phyloP scores from a whole-genome alignment of 2,329 filamentous ascomycete species.

The Trichoderma oligosporum region DNA sequence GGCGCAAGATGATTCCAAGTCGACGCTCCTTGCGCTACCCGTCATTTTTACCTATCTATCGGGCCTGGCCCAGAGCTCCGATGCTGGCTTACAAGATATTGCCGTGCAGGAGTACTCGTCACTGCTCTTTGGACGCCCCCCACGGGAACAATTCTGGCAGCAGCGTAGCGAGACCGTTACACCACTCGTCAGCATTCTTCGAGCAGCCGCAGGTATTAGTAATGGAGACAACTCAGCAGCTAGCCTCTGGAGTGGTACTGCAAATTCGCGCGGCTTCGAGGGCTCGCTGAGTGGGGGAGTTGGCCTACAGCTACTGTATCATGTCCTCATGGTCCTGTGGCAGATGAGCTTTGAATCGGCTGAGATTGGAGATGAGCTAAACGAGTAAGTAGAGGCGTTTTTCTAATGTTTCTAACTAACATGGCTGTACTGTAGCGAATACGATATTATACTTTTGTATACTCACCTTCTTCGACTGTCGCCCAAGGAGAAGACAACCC shows the following conservation, averaged over 20 bases:
- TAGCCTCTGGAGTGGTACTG: constrained; percentile 57
- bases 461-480: constrained; percentile 88
- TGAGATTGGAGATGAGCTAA: constrained; percentile 67
- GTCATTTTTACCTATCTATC: constrained; percentile 84
- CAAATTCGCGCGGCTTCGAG: constrained; percentile 56
- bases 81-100: constrained; percentile 91
- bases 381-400: constrained; percentile 61
- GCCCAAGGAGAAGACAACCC: constrained; percentile 96
- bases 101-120: constrained; percentile 88
- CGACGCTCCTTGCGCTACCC: constrained; percentile 74
- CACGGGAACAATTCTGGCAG: constrained; percentile 84
- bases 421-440: constrained; percentile 65
- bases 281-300: constrained; percentile 72
- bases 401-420: constrained; percentile 21
- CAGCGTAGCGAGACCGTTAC: constrained; percentile 80
- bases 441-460: constrained; percentile 87
- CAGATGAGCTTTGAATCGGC: constrained; percentile 93
- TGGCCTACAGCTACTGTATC: constrained; percentile 87
- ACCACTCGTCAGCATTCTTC: constrained; percentile 78
- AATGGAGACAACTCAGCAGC: constrained; percentile 62
- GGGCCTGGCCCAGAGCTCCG: constrained; percentile 74
- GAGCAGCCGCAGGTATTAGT: constrained; percentile 68
- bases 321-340: constrained; percentile 91
- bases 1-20: constrained; percentile 57
- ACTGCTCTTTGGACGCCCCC: constrained; percentile 69